Conservation (phyloP, 2,329 filamentous ascomycete species). For the Neonectria hederae region DNA sequence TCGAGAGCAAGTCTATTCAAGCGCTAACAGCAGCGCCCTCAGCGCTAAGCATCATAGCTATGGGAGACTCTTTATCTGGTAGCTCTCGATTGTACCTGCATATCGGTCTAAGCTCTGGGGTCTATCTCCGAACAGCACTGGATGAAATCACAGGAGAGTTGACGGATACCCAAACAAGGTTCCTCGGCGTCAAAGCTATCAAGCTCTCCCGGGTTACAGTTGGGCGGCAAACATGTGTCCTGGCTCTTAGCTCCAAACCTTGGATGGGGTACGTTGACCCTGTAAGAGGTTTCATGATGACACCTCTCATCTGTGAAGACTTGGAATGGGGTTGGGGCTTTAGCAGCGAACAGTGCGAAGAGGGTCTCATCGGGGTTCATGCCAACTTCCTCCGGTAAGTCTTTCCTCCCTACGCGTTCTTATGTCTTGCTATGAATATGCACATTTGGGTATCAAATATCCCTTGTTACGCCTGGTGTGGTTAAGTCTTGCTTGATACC, state of each 20-base stretch:
- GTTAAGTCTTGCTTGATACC: too few species aligned
- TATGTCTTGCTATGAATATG: conserved; percentile 53
- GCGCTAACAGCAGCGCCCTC: conserved; percentile 91
- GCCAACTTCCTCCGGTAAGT: conserved; percentile 85
- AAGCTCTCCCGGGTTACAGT: conserved; percentile 92
- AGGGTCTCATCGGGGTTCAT: conserved; percentile 94
- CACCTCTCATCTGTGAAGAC: conserved; percentile 86
- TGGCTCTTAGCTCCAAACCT: conserved; percentile 91
- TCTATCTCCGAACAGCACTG: conserved; percentile 93
- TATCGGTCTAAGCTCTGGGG: conserved; percentile 93
- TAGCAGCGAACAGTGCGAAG: conserved; percentile 90
- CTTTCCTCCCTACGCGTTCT: conserved; percentile 44
- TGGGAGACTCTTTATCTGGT: conserved; percentile 95
- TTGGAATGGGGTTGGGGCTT: conserved; percentile 98
- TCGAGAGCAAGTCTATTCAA: conserved; percentile 95
- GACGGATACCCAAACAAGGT: conserved; percentile 92
- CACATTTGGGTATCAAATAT: conserved; percentile 80
- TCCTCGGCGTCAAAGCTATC: conserved; percentile 89
- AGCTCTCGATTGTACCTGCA: conserved; percentile 93
- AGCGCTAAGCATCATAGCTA: conserved; percentile 88
- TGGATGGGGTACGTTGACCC: conserved; percentile 94
- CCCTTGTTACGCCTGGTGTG: conserved; percentile 63
- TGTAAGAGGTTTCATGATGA: conserved; percentile 89
- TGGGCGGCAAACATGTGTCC: conserved; percentile 81
- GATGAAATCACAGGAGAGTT: conserved; percentile 96